Percentiles rank a stretch among this genome's conserved stretches.
Evolutionary conservation across 345 rosid species (phyloP).

Genomic region (Mangifera indica): DNA sequence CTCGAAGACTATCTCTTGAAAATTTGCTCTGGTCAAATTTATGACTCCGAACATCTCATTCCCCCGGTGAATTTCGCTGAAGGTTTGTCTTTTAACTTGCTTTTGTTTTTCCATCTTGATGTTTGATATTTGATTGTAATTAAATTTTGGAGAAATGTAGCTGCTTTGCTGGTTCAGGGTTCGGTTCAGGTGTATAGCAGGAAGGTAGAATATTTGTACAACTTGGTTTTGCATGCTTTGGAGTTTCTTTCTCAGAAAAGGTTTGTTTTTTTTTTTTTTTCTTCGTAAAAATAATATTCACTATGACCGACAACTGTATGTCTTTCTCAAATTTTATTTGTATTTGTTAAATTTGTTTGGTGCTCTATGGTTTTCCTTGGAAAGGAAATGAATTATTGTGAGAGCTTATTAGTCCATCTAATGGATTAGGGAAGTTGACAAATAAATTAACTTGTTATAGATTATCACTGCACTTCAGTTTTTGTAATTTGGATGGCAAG

Average conservation of each 20-base stretch:
- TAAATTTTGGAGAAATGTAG: conserved; percentile 42
- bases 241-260: conserved; percentile 86
- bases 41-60: conserved; percentile 42
- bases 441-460: too few relatives aligned
- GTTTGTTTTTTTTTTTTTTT: conserved; percentile 38
- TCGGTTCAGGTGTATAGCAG: conserved; percentile 95
- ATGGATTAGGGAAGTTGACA: background rate
- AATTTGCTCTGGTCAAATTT: conserved; percentile 81
- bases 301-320: too few relatives aligned
- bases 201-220: conserved; percentile 92
- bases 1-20: conserved; percentile 91
- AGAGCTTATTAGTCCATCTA: background rate
- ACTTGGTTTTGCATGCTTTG: conserved; percentile 87
- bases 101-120: background rate
- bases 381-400: too few relatives aligned
- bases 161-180: conserved; percentile 97
- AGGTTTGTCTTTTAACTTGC: conserved; percentile 41
- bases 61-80: conserved; percentile 78
- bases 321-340: too few relatives aligned
- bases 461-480: too few relatives aligned
- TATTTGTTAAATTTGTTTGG: too few relatives aligned
- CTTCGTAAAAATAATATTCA: background rate
- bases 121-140: conserved; percentile 5
- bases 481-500: too few relatives aligned
- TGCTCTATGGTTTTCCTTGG: too few relatives aligned